phyloP scores from a whole-genome alignment of 1,284 basidiomycete genomes.

The Coniferiporia weirii region DNA sequence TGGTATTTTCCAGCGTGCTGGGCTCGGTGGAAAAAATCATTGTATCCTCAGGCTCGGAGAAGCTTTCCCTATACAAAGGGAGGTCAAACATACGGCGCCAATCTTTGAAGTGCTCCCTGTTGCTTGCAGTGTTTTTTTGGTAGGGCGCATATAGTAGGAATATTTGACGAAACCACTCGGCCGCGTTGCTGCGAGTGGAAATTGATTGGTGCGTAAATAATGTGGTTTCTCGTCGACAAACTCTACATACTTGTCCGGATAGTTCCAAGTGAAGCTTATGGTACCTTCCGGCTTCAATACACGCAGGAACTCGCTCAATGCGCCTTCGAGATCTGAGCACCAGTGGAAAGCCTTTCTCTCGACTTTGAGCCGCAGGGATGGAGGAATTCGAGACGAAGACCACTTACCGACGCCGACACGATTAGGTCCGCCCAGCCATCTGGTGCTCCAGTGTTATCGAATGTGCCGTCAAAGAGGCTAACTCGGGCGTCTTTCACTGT shows the following conservation, averaged over 20 bases:
- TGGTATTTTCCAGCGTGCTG: background rate
- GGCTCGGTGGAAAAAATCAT: background rate
- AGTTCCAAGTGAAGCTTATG: constrained; percentile 69
- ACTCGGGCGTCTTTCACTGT: constrained; percentile 47
- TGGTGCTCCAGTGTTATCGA: constrained; percentile 50
- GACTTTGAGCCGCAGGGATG: background rate
- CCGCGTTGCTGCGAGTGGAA: background rate
- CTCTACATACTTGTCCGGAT: background rate
- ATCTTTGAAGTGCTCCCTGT: background rate
- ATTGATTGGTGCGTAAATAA: background rate
- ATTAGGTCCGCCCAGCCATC: constrained; percentile 72
- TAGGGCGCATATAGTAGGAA: background rate
- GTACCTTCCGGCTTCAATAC: constrained; percentile 63
- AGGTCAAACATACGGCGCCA: background rate
- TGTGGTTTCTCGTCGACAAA: background rate
- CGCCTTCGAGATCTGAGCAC: constrained; percentile 66
- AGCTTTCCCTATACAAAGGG: background rate
- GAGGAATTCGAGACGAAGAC: background rate
- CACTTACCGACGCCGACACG: constrained; percentile 63
- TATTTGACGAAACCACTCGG: background rate
- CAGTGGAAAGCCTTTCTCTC: constrained; percentile 68
- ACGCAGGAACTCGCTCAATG: constrained; percentile 60
- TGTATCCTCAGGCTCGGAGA: background rate
- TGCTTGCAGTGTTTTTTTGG: background rate
- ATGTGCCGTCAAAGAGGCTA: constrained; percentile 53